Base-by-base conservation (phyloP, 805 yeast genomes). In the Monosporozyma siamensis region DNA sequence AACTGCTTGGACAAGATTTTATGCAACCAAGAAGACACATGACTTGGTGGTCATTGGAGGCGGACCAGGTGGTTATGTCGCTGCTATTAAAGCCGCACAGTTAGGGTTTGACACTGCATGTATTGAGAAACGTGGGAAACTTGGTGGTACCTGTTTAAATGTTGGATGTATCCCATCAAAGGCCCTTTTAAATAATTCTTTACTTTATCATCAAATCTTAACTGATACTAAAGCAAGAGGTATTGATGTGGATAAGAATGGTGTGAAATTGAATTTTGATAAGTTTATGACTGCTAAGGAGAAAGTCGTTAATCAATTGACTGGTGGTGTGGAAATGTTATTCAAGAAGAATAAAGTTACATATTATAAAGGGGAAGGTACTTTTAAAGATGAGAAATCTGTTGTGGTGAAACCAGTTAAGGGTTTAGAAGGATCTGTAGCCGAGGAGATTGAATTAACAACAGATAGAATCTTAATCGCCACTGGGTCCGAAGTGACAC, bases 141-240 rank as follows among this genome's bases (percentile, higher is more conserved):
- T 94, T 50, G 99, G 99, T 50, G 99, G 99, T 59, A 92, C 98
- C 44, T 92, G 99, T 78, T 72, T 94, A 58, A 92, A 92, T 67
- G 97, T 92, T 42, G 99, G 99, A 39, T 92, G 99, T 75, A 92
- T 92, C 59, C 99, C 99, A 46, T 92, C 98, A 51, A 92, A 92
- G 69, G 85, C 98, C 5, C 68, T 92, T 46, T 72, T 92, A 58
- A 90, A 92, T 80, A 92, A 92, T 75, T 84, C 97, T 14, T 95
- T 88, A 47, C 65, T 90, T 53, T 90, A 76, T 72, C 97, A 92
- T 67, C 82, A 80, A 64, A 83, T 92, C 67, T 72, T 78, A 65
- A 82, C 78, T 59, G 98, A 92, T 61, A 72, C 97, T 44, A 75
- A 73, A 53, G 67, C 71, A 54, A 80, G 99, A 67, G 99, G 99